Conservation (phyloP, 352 stramenopile genomes). For the Lagenidium giganteum region DNA sequence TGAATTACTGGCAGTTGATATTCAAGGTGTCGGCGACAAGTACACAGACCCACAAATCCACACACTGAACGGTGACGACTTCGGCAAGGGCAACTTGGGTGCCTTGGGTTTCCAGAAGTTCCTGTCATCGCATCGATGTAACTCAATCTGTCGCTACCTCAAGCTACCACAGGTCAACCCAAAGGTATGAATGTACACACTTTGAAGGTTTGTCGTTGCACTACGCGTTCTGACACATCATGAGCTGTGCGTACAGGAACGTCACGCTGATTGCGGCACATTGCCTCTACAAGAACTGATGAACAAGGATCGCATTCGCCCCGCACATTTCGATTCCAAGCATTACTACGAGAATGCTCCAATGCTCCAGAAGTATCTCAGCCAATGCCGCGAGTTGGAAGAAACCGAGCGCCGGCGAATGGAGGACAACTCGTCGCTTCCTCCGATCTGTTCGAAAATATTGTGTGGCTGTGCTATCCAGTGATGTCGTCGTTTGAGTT, state of each 20-base stretch:
- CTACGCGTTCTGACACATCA: background rate
- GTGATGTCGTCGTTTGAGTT: constrained; percentile 1
- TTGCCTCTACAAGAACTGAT: constrained; percentile 78
- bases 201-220: background rate
- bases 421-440: too few species aligned
- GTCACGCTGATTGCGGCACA: constrained; percentile 68
- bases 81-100: constrained; percentile 85
- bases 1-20: constrained; percentile 90
- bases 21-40: constrained; percentile 93
- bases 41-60: constrained; percentile 95
- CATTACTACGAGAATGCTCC: constrained; percentile 85
- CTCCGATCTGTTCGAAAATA: too few species aligned
- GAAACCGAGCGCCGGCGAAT: constrained; percentile 2
- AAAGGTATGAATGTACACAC: constrained; percentile 24
- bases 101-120: constrained; percentile 85
- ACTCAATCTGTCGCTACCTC: constrained; percentile 84
- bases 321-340: constrained; percentile 74
- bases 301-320: constrained; percentile 63
- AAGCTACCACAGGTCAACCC: constrained; percentile 79
- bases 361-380: constrained; percentile 85
- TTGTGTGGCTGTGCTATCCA: constrained; percentile 12
- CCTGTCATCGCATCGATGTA: constrained; percentile 82
- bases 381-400: constrained; percentile 58
- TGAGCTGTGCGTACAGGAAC: constrained; percentile 18
- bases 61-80: constrained; percentile 83